Percentiles rank a stretch among this genome's conserved stretches.
These are phyloP conservation scores for Cicer judaicum DNA, from an alignment of 306 rosid species.

Conservation along the genomic window DNA sequence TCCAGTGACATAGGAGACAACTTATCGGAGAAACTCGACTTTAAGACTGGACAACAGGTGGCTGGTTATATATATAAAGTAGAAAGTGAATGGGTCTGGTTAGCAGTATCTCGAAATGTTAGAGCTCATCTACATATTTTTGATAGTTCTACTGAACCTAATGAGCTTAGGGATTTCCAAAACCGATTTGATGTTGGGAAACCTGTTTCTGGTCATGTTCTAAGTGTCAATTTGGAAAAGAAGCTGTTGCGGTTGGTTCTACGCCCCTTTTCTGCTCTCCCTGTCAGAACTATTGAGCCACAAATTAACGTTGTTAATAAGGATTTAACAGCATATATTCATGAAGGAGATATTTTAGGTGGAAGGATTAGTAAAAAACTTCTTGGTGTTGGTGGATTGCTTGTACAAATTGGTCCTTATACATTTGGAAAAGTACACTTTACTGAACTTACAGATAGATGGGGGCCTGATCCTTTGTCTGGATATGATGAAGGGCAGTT, in stretches of 20 bases:
- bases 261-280: constrained; percentile 45
- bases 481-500: constrained; percentile 86
- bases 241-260: constrained; percentile 67
- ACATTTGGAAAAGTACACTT: constrained; percentile 81
- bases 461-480: constrained; percentile 76
- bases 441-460: constrained; percentile 69
- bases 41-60: constrained; percentile 64
- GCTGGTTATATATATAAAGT: constrained; percentile 82
- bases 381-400: constrained; percentile 87
- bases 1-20: constrained; percentile 53
- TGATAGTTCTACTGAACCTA: constrained; percentile 79
- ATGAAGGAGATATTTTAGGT: constrained; percentile 71
- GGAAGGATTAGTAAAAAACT: constrained; percentile 78
- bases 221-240: constrained; percentile 64
- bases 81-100: constrained; percentile 83
- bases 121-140: constrained; percentile 80
- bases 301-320: constrained; percentile 41
- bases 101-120: constrained; percentile 68
- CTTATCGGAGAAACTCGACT: constrained; percentile 49
- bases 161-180: constrained; percentile 70
- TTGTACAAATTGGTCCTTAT: constrained; percentile 77
- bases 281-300: constrained; percentile 43
- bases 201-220: constrained; percentile 64
- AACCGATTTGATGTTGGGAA: constrained; percentile 69
- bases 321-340: constrained; percentile 54